These are phyloP conservation scores for Cercis canadensis DNA, from an alignment of 306 rosid genomes.

Conservation along the genomic window DNA sequence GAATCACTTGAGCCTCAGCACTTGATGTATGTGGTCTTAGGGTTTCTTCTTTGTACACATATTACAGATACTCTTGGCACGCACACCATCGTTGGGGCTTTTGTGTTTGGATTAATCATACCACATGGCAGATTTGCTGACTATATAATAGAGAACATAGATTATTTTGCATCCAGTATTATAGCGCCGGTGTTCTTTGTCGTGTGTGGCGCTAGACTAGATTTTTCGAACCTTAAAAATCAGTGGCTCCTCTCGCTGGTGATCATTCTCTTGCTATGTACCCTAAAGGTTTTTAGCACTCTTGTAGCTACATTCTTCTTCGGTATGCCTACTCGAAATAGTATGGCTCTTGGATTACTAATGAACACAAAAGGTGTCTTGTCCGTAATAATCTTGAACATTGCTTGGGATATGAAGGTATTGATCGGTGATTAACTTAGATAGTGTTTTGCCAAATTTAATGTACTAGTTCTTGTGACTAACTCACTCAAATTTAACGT, in stretches of 20 bases:
- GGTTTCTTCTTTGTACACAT: conserved; percentile 3
- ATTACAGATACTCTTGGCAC: conserved; percentile 51
- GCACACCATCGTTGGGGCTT: conserved; percentile 51
- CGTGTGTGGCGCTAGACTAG: conserved; percentile 27
- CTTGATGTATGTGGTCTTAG: conserved; percentile 40
- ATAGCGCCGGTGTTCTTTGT: conserved; percentile 35
- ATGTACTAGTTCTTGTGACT: neutral
- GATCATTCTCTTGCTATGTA: conserved; percentile 28
- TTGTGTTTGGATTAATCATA: conserved; percentile 50
- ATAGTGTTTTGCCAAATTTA: too few relatives aligned
- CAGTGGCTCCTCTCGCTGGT: neutral
- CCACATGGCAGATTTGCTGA: conserved; percentile 49
- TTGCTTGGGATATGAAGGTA: conserved; percentile 44
- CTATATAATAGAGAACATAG: conserved; percentile 13
- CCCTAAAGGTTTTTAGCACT: conserved; percentile 45
- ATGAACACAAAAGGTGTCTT: conserved; percentile 52
- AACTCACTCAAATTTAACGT: neutral
- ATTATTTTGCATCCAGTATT: conserved; percentile 42
- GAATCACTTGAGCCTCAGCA: conserved; percentile 38
- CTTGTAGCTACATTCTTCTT: conserved; percentile 26
- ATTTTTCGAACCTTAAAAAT: neutral
- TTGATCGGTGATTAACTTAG: neutral
- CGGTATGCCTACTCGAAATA: conserved; percentile 28
- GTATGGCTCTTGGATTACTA: conserved; percentile 49
- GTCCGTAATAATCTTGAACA: conserved; percentile 43